A percentile compares a stretch with the other conserved stretches of the same genome.
Evolutionary conservation across 257 asterid genomes (phyloP).

Genomic region (Solanum habrochaites): DNA sequence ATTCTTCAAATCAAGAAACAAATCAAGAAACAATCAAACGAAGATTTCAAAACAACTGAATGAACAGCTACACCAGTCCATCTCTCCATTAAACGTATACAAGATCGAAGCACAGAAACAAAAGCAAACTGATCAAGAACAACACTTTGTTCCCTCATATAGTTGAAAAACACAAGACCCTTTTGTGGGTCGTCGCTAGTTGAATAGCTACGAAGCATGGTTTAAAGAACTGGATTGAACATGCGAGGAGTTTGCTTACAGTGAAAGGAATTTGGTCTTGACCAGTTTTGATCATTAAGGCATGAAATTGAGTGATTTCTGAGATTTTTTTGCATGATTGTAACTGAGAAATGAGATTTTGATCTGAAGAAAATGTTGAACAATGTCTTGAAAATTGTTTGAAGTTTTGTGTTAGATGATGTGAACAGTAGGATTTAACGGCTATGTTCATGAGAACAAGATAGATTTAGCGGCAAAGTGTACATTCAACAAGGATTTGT

Average conservation of each 20-base stretch:
- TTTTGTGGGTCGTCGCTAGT: constrained; percentile 17
- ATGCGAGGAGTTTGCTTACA: constrained; percentile 55
- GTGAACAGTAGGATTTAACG: neutral
- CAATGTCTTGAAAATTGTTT: neutral
- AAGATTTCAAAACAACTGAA: constrained; percentile 29
- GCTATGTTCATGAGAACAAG: neutral
- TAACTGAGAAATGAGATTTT: constrained; percentile 29
- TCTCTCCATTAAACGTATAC: constrained; percentile 19
- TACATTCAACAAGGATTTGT: neutral
- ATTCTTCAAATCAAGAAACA: constrained; percentile 34
- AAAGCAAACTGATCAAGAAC: constrained; percentile 41
- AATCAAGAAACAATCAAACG: too few species aligned
- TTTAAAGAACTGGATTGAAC: constrained; percentile 27
- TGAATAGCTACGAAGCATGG: constrained; percentile 47
- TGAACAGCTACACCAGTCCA: constrained; percentile 33
- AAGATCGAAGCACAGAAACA: constrained; percentile 38
- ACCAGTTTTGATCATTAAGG: constrained; percentile 47
- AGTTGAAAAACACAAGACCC: constrained; percentile 34
- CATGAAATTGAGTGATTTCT: constrained; percentile 42
- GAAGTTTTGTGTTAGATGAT: neutral
- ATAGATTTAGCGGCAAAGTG: neutral
- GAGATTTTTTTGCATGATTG: constrained; percentile 37
- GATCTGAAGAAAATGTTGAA: constrained; percentile 18
- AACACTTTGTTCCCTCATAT: constrained; percentile 25
- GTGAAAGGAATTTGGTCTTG: constrained; percentile 36